Percentiles rank a stretch among this genome's conserved stretches.
Evolutionary conservation across 805 yeast genomes (phyloP).

Genomic region (Saccharomycopsis capsularis): DNA sequence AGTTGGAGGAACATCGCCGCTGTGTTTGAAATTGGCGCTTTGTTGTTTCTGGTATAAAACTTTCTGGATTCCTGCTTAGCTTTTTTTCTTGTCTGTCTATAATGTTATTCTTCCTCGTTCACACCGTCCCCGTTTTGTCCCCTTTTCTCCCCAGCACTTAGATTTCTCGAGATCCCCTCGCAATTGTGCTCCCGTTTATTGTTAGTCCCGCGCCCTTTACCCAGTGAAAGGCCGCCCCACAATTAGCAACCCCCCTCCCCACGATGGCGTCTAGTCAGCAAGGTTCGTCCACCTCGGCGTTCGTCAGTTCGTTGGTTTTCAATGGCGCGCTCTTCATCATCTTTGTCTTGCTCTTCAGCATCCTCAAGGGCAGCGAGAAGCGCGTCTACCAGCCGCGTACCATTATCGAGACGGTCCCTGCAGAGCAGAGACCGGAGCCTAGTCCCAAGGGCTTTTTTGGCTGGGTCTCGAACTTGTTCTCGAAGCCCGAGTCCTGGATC

Average conservation of each 20-base stretch:
- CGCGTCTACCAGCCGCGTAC: slow-evolving; percentile 81
- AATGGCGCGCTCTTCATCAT: slow-evolving; percentile 54
- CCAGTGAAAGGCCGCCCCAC: too few species aligned
- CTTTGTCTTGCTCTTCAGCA: slow-evolving; percentile 54
- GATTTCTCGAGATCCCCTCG: too few species aligned
- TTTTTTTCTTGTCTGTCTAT: neutral
- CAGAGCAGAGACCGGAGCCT: slow-evolving; percentile 54
- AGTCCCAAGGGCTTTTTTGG: slow-evolving; percentile 54
- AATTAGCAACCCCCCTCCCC: too few species aligned
- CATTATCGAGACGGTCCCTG: slow-evolving; percentile 31
- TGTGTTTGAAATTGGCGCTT: too few species aligned
- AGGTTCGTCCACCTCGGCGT: slow-evolving; percentile 63
- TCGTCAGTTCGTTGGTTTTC: slow-evolving; percentile 63
- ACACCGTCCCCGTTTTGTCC: too few species aligned
- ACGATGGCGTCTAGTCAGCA: neutral
- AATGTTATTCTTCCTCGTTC: too few species aligned
- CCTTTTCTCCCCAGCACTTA: too few species aligned
- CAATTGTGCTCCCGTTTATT: too few species aligned
- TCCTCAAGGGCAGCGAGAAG: slow-evolving; percentile 55
- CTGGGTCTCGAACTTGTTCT: slow-evolving; percentile 49
- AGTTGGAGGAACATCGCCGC: too few species aligned
- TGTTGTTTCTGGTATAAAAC: too few species aligned
- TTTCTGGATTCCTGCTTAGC: too few species aligned
- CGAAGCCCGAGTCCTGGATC: slow-evolving; percentile 52
- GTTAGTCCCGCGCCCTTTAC: too few species aligned